These are phyloP conservation scores for Eucalyptus pumila DNA, from an alignment of 345 rosid genomes.

Conservation along the genomic window DNA sequence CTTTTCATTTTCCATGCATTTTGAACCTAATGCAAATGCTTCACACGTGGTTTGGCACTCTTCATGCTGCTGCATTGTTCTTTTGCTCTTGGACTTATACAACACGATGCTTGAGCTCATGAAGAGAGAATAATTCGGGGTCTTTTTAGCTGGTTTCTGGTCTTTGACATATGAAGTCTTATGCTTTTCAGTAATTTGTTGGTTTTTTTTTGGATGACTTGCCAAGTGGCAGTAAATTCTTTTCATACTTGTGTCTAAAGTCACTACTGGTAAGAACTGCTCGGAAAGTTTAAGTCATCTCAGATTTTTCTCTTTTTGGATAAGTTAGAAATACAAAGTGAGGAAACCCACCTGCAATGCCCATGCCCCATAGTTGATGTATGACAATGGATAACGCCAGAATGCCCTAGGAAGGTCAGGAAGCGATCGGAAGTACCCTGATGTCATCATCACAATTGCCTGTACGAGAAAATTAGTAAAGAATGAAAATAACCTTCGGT, in stretches of 20 bases:
- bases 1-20: not conserved
- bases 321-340: not conserved
- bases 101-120: not conserved
- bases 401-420: conserved; percentile 1
- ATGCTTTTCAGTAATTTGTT: not conserved
- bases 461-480: not conserved
- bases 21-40: not conserved
- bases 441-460: conserved; percentile 7
- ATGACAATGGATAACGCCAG: conserved; percentile 7
- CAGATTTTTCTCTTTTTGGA: not conserved
- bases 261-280: not conserved
- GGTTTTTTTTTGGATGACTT: not conserved
- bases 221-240: not conserved
- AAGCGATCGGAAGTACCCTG: not conserved
- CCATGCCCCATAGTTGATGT: conserved; percentile 3
- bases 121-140: not conserved
- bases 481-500: not conserved
- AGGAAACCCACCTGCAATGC: conserved; percentile 1
- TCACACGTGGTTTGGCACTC: not conserved
- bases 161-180: not conserved
- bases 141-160: not conserved
- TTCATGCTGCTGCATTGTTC: not conserved
- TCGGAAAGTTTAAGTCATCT: not conserved
- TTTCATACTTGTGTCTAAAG: not conserved
- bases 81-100: not conserved